Base-by-base conservation (phyloP, 176 grass and related monocot genomes). In the Leersia perrieri region DNA sequence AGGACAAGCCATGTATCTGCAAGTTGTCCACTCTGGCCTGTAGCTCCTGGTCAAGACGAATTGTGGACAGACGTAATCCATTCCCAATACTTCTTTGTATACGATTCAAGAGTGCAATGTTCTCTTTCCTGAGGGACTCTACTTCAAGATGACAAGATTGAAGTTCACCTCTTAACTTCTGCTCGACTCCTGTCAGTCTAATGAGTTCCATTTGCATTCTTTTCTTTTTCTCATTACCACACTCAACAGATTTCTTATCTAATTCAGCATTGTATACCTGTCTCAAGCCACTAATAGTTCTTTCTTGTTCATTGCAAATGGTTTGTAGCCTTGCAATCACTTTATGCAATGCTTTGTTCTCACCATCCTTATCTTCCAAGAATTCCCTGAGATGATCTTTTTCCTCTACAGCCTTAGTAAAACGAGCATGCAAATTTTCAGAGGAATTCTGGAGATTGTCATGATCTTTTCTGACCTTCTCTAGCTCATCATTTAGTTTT, bases 151-250 rank as follows among this genome's bases (percentile, higher is more conserved):
- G 72, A 66, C 65, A 75, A 39, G 92, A 92, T 68, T 85, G 86
- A 72, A 88, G 76, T 89, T 98, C 92, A 68, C 75, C 76, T 81
- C 95, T 90, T 78, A 98, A 78, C 75, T 85, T 91, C 77, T 89
- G 90, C 76, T 98, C 95, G 20, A 98, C 90, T 25, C 92, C 90
- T 44, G 86, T 93, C 72, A 98, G 16, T 61, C 95, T 90, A 65
- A 83, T 39, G 58, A 91, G 90, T 83, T 98, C 95, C 66, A 82
- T 89, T 63, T 87, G 83, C 23, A 94, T 57, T 81, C 78, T 92
- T 42, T 25, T 87, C 12, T 47, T 85, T 36, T 47, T 79, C 47
- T 91, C 83, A 49, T 44, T 68, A 55, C 29, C 22, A 4, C 30
- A 61, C 34, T 86, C 80, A 74, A 63, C 62, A 60, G 73, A 45